phyloP scores from a whole-genome alignment of 108 stramenopile genomes.

The Aurantiochytrium sp. region DNA sequence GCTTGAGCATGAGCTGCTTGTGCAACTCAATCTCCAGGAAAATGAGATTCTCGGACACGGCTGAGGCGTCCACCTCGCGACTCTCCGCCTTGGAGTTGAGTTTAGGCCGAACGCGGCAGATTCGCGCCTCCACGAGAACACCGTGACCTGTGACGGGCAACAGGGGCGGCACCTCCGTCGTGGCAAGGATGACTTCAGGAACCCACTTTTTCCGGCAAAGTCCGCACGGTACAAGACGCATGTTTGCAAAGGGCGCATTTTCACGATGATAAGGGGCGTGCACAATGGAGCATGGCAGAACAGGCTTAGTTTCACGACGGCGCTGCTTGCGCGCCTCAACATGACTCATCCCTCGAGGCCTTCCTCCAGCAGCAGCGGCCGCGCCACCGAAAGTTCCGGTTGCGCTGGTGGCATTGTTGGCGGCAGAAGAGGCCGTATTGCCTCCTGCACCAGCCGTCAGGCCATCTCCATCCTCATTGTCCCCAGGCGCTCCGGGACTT shows the following conservation, averaged over 20 bases:
- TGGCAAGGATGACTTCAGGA: slow-evolving; percentile 67
- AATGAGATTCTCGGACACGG: slow-evolving; percentile 81
- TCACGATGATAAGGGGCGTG: slow-evolving; percentile 93
- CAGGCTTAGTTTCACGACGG: slow-evolving; percentile 53
- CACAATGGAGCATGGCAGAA: slow-evolving; percentile 65
- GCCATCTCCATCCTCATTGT: no score
- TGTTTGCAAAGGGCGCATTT: slow-evolving; percentile 82
- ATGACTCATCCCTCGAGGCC: neutral
- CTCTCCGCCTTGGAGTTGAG: neutral
- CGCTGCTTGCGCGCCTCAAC: slow-evolving; percentile 32
- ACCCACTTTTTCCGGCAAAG: slow-evolving; percentile 93
- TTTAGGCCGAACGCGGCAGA: slow-evolving; percentile 60
- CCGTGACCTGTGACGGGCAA: slow-evolving; percentile 79
- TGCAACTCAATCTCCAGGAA: slow-evolving; percentile 89
- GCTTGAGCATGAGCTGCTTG: slow-evolving; percentile 88
- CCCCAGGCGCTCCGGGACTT: no score
- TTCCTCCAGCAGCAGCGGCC: neutral
- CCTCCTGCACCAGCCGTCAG: no score
- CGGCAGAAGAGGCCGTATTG: no score
- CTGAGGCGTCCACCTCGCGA: slow-evolving; percentile 78
- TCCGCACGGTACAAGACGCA: slow-evolving; percentile 86
- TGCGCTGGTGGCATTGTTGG: no score
- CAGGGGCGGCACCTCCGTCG: slow-evolving; percentile 61
- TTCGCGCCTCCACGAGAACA: slow-evolving; percentile 82
- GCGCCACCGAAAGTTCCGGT: no score